Base-by-base conservation (phyloP, 2,329 filamentous ascomycete species). In the Aureobasidium melanogenum region DNA sequence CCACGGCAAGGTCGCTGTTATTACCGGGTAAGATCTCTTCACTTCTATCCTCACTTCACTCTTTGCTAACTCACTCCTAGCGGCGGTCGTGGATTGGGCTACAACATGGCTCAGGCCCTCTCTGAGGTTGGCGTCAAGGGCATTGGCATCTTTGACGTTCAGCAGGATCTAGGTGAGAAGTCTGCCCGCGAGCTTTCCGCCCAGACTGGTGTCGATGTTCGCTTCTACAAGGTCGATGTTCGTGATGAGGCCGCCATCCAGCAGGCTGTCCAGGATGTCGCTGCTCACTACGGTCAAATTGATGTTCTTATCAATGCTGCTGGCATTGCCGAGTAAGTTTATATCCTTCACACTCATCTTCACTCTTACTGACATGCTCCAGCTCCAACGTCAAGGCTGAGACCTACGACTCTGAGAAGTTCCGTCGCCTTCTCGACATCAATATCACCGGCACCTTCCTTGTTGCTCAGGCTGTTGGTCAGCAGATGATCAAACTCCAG, bases 361-460 rank as follows among this genome's bases (percentile, higher is more conserved):
- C 17, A 34, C 41, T 22, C 19, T 2, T 41, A 24, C 36, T 60
- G 41, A 59, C 34, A 48, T 9, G 26, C 43, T 38, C 24, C 66
- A 82, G 79, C 73, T 91, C 88, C 72, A 91, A 91, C 80, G 88
- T 91, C 78, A 88, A 88, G 74, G 88, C 88, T 54, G 88, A 91
- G 80, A 84, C 80, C 22, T 91, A 92, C 76, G 84, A 89, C 71
- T 80, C 83, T 30, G 83, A 85, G 73, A 89, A 88, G 50, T 92
- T 90, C 82, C 86, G 87, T 52, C 84, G 85, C 61, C 82, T 91
- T 36, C 86, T 92, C 68, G 88, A 92, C 73, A 91, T 92, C 79
- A 93, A 92, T 80, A 77, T 91, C 39, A 91, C 84, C 9, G 89
- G 89, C 58, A 87, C 87, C 5, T 92, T 92, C 81, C 78, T 91